phyloP scores from a whole-genome alignment of 768 basidiomycete species.

The Gautieria morchelliformis region DNA sequence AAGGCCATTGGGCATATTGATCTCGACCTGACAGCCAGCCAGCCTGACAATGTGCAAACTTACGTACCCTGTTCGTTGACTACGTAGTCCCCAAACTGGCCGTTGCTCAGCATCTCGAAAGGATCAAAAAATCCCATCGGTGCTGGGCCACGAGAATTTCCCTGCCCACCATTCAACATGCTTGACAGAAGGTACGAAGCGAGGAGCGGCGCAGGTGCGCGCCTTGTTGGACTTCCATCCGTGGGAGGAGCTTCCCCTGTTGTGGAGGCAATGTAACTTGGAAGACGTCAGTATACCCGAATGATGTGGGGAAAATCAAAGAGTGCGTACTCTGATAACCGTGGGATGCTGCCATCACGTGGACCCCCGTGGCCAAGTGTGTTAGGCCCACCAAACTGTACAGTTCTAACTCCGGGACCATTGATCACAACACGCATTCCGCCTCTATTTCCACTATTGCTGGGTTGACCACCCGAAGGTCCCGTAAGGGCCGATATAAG shows the following conservation, averaged over 20 bases:
- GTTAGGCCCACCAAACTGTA: constrained; percentile 1
- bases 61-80: constrained; percentile 77
- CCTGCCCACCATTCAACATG: not conserved
- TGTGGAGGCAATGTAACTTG: not conserved
- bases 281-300: not conserved
- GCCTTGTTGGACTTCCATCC: not conserved
- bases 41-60: too few relatives aligned
- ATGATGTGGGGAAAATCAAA: not conserved
- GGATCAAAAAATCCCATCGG: not conserved
- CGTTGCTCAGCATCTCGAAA: constrained; percentile 16
- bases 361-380: not conserved
- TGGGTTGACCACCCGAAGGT: not conserved
- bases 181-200: not conserved
- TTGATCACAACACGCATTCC: constrained; percentile 8
- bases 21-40: too few relatives aligned
- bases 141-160: not conserved
- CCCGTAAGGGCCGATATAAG: not conserved
- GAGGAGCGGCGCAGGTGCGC: constrained; percentile 7
- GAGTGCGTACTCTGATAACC: constrained; percentile 3
- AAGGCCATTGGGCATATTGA: too few relatives aligned
- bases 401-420: constrained; percentile 4
- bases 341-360: not conserved
- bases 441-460: not conserved
- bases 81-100: constrained; percentile 84
- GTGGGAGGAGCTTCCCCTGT: not conserved